A percentile compares a stretch with the other conserved stretches of the same genome.
These are phyloP conservation scores for Neohortaea acidophila DNA, from an alignment of 495 filamentous ascomycete species.

Conservation along the genomic window DNA sequence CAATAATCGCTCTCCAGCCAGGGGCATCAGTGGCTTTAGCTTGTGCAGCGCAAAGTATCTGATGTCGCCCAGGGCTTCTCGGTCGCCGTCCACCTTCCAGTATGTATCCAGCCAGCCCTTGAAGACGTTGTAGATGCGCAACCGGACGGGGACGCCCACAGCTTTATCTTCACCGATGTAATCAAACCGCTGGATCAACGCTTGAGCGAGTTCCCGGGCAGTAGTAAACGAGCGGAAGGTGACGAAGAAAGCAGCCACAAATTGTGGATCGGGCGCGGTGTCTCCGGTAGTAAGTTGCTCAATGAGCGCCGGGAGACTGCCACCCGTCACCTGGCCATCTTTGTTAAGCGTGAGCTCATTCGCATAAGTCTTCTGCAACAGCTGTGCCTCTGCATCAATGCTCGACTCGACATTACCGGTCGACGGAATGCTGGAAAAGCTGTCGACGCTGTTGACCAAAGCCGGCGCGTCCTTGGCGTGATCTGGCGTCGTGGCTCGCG, in stretches of 20 bases:
- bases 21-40: constrained; percentile 50
- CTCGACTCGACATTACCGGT: constrained; percentile 44
- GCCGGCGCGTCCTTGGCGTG: constrained; percentile 28
- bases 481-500: constrained; percentile 82
- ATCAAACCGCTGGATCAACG: constrained; percentile 77
- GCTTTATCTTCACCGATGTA: constrained; percentile 66
- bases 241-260: constrained; percentile 89
- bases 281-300: constrained; percentile 89
- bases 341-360: constrained; percentile 88
- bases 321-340: constrained; percentile 86
- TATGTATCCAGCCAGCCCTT: constrained; percentile 96
- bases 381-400: constrained; percentile 62
- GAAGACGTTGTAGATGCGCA: constrained; percentile 90
- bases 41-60: constrained; percentile 60
- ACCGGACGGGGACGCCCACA: constrained; percentile 61
- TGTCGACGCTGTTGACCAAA: constrained; percentile 26
- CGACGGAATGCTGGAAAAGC: constrained; percentile 25
- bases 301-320: constrained; percentile 77
- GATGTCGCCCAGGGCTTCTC: constrained; percentile 58
- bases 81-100: constrained; percentile 73
- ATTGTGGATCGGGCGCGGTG: constrained; percentile 80
- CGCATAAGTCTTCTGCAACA: constrained; percentile 71
- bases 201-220: constrained; percentile 60
- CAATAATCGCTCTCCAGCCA: constrained; percentile 60
- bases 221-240: constrained; percentile 93